These are phyloP conservation scores for Cladosporium sp. DNA, from an alignment of 2,329 filamentous ascomycete genomes.

Conservation along the genomic window DNA sequence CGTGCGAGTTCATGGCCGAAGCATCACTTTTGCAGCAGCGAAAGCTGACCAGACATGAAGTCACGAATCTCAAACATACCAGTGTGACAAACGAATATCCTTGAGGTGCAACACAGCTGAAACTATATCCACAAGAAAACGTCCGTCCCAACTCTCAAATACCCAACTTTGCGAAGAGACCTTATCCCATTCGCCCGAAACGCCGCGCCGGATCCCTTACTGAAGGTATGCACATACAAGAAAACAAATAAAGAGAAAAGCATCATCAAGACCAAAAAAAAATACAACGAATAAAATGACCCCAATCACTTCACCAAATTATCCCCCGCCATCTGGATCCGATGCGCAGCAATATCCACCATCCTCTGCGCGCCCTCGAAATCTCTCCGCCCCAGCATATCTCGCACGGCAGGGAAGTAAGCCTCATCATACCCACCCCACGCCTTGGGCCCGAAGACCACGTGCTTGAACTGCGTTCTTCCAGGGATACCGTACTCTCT, in stretches of 20 bases:
- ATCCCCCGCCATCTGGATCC: constrained; percentile 64
- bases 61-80: neutral
- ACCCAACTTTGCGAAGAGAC: neutral
- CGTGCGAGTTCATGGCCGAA: neutral
- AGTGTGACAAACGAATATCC: neutral
- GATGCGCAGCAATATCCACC: constrained; percentile 70
- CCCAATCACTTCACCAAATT: constrained; percentile 24
- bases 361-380: constrained; percentile 69
- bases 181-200: neutral
- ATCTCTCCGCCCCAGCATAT: constrained; percentile 71
- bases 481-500: constrained; percentile 61
- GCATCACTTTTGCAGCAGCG: neutral
- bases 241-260: neutral
- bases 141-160: neutral
- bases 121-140: neutral
- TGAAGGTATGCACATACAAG: constrained; percentile 1
- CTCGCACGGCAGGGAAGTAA: constrained; percentile 81
- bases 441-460: constrained; percentile 80
- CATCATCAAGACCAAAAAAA: neutral
- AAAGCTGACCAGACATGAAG: neutral
- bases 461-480: constrained; percentile 90
- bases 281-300: neutral
- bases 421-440: constrained; percentile 71
- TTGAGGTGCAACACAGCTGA: neutral
- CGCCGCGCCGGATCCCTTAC: constrained; percentile 7